Evolutionary conservation across 345 rosid genomes (phyloP).

Genomic region (Arabidopsis arenosa): DNA sequence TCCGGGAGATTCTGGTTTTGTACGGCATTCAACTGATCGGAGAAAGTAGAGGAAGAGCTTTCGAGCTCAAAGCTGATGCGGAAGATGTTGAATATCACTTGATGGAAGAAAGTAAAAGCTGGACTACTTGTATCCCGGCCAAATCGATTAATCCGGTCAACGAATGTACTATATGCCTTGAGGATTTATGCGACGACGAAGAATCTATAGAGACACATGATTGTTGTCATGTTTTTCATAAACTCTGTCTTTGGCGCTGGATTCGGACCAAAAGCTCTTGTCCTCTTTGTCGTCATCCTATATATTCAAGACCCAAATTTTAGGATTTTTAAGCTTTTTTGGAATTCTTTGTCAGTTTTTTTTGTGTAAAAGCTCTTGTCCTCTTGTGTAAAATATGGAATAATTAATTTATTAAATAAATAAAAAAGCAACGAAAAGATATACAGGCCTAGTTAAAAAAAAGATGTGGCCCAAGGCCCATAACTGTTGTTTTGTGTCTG

Average conservation of each 20-base stretch:
- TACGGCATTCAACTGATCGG: constrained; percentile 19
- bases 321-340: neutral
- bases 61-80: constrained; percentile 19
- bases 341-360: neutral
- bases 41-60: constrained; percentile 12
- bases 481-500: neutral
- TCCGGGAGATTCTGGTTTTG: neutral
- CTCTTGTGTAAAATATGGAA: neutral
- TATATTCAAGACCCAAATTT: neutral
- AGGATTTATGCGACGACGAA: neutral
- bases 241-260: constrained; percentile 15
- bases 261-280: constrained; percentile 3
- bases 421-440: neutral
- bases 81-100: constrained; percentile 22
- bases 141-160: neutral
- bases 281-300: constrained; percentile 22
- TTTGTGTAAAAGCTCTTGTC: neutral
- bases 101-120: constrained; percentile 21
- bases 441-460: neutral
- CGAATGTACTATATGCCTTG: constrained; percentile 22
- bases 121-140: constrained; percentile 9
- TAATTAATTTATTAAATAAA: too few relatives aligned
- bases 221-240: constrained; percentile 24
- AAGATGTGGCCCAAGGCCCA: neutral
- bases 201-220: constrained; percentile 6